A percentile compares a stretch with the other conserved stretches of the same genome.
Conservation (phyloP, 345 rosid genomes). For the Eucalyptus lansdowneana region DNA sequence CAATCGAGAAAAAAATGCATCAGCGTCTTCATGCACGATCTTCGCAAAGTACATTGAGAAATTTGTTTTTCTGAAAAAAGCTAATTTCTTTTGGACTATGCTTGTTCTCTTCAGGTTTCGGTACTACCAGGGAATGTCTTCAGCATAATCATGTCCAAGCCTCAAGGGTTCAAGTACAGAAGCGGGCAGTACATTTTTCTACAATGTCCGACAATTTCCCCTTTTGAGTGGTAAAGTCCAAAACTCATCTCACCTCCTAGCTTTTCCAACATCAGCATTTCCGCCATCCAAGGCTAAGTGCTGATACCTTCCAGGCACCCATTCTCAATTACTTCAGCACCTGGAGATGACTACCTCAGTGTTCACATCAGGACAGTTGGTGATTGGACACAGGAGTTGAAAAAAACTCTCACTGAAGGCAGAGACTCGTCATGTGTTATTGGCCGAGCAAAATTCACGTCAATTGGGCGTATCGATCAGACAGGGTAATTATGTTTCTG, state of each 20-base stretch:
- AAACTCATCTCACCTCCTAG: neutral
- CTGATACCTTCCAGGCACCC: conserved; percentile 58
- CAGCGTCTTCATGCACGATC: neutral
- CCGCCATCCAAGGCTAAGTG: neutral
- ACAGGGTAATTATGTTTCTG: conserved; percentile 24
- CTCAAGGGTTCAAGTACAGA: conserved; percentile 78
- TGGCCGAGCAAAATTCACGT: conserved; percentile 51
- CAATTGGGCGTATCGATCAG: conserved; percentile 16
- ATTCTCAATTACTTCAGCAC: conserved; percentile 90
- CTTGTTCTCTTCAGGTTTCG: conserved; percentile 45
- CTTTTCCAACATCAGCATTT: neutral
- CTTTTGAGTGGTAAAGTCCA: conserved; percentile 63
- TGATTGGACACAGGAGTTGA: conserved; percentile 90
- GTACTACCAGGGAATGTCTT: conserved; percentile 83
- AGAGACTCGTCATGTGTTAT: conserved; percentile 37
- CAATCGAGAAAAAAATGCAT: neutral
- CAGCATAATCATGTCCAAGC: conserved; percentile 78
- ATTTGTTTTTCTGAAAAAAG: neutral
- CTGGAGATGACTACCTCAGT: conserved; percentile 75
- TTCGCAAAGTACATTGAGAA: neutral
- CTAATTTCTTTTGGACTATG: neutral
- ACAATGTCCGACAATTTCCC: conserved; percentile 71
- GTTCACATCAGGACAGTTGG: conserved; percentile 88
- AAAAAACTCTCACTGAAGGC: conserved; percentile 47
- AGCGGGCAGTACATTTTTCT: conserved; percentile 96